A percentile compares a stretch with the other conserved stretches of the same genome.
Evolutionary conservation across 2,329 filamentous ascomycete genomes (phyloP).

Genomic region (Furcasterigmium furcatum): DNA sequence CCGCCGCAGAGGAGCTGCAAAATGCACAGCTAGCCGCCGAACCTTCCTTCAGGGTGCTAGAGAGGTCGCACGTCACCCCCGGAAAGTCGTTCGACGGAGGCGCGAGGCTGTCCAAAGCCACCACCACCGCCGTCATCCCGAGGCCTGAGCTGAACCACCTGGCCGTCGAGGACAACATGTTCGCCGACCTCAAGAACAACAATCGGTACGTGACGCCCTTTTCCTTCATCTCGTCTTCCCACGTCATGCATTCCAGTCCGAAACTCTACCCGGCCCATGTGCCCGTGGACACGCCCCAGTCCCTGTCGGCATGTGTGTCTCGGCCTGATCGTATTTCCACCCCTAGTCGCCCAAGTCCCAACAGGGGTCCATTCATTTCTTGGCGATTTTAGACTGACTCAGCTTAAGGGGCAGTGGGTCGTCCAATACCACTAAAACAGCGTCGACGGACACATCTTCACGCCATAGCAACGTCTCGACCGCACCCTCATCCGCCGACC

Average conservation of each 20-base stretch:
- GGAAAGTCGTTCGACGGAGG: conserved; percentile 50
- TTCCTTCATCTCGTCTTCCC: conserved; percentile 7
- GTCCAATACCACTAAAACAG: conserved; percentile 59
- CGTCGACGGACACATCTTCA: conserved; percentile 58
- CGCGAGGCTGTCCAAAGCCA: conserved; percentile 36
- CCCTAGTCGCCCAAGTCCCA: conserved; percentile 3
- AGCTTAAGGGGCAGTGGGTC: conserved; percentile 53
- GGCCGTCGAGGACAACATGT: conserved; percentile 51
- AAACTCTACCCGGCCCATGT: neutral
- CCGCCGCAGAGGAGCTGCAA: conserved; percentile 48
- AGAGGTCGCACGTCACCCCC: conserved; percentile 42
- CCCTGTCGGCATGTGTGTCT: conserved; percentile 4
- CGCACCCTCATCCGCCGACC: conserved; percentile 54
- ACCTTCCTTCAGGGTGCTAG: conserved; percentile 57
- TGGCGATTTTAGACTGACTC: conserved; percentile 26
- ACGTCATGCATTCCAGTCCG: conserved; percentile 3
- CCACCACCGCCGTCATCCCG: conserved; percentile 22
- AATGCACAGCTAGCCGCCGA: conserved; percentile 44
- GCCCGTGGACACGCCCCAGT: neutral
- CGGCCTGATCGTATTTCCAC: conserved; percentile 5
- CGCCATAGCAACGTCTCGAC: conserved; percentile 62
- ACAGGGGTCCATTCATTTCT: conserved; percentile 6
- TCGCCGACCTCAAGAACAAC: conserved; percentile 51
- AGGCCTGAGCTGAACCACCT: conserved; percentile 33
- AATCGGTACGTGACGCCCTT: conserved; percentile 45